Base-by-base conservation (phyloP, 2,329 filamentous ascomycete species). In the Fusarium humuli region DNA sequence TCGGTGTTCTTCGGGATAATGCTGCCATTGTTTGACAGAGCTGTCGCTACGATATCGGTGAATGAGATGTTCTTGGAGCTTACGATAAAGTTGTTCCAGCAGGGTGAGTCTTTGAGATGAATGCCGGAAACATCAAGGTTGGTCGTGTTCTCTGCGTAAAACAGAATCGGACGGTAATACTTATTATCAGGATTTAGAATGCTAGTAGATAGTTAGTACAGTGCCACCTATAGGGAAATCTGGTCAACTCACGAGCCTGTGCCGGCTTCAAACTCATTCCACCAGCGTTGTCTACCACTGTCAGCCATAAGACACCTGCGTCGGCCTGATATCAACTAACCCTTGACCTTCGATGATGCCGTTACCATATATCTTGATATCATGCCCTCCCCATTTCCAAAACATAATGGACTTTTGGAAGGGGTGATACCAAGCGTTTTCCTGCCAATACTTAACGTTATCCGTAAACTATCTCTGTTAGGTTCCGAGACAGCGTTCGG, bases 321-420 rank as follows among this genome's bases (percentile, higher is more conserved):
- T 10, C 16, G n/a, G 25, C 9, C 18, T 29, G 23, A n/a, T 20
- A 47, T 29, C 4, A 13, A 29, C 23, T 9, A 20, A 47, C 44
- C 44, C 44, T 29, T 47, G 44, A 47, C 44, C 44, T 12, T 47
- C 23, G 5, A 47, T 47, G 18, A 70, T 65, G 7, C 73, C 73
- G 7, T 73, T 67, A 18, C 73, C 73, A 2, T 75, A 75, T 1
- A 75, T 68, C 46, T 73, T 73, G 50, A 73, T 73, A 40, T 60
- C 54, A 40, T 71, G 68, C 12, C 70, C 70, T 29, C 70, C 70
- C 70, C 64, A 73, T 46, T 71, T 73, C 70, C 70, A 73, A 23
- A 73, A 73, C 70, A 73, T 73, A 50, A 75, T 68, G 1, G 73
- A 74, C 57, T 75, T 74, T 70, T 75, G 73, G 54, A 75, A 74